A percentile compares a stretch with the other conserved stretches of the same genome.
Conservation (phyloP, 1,139 yeast genomes). For the Yamadazyma atlantica region DNA sequence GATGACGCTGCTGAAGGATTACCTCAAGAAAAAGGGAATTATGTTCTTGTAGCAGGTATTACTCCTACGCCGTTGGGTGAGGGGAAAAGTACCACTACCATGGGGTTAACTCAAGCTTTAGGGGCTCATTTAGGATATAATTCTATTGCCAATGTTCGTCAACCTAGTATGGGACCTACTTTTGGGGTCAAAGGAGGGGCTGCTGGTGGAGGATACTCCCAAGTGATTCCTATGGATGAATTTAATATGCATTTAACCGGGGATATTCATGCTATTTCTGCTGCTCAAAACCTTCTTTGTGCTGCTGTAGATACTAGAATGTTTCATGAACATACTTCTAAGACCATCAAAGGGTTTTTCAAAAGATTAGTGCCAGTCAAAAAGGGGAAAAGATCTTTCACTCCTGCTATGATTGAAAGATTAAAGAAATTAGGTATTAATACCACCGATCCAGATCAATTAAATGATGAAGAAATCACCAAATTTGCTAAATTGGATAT, state of each 20-base stretch:
- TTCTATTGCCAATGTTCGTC: conserved; percentile 78
- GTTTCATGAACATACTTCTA: conserved; percentile 76
- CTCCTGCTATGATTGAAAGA: conserved; percentile 66
- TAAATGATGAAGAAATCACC: conserved; percentile 62
- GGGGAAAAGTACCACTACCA: conserved; percentile 79
- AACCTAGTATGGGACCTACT: conserved; percentile 87
- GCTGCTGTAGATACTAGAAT: conserved; percentile 85
- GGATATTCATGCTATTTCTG: conserved; percentile 80
- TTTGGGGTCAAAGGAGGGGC: conserved; percentile 90
- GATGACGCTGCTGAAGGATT: conserved; percentile 54
- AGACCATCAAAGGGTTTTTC: conserved; percentile 62
- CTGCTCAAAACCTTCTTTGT: conserved; percentile 75
- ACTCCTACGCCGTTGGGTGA: conserved; percentile 85
- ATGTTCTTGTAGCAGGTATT: conserved; percentile 75
- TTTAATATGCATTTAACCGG: conserved; percentile 85
- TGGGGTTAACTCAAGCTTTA: conserved; percentile 77
- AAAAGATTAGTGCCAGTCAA: conserved; percentile 70
- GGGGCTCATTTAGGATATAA: conserved; percentile 72
- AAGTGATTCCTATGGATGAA: conserved; percentile 87
- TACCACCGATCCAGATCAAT: conserved; percentile 67
- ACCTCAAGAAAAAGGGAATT: conserved; percentile 50
- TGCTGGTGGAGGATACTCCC: conserved; percentile 86
- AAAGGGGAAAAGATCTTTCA: conserved; percentile 63
- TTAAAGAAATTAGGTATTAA: conserved; percentile 61
- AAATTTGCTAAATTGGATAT: conserved; percentile 67